Evolutionary conservation across 768 basidiomycete species (phyloP), one percentile per base, ranked within the genome.

Genomic region (Rhizopogon salebrosus): DNA sequence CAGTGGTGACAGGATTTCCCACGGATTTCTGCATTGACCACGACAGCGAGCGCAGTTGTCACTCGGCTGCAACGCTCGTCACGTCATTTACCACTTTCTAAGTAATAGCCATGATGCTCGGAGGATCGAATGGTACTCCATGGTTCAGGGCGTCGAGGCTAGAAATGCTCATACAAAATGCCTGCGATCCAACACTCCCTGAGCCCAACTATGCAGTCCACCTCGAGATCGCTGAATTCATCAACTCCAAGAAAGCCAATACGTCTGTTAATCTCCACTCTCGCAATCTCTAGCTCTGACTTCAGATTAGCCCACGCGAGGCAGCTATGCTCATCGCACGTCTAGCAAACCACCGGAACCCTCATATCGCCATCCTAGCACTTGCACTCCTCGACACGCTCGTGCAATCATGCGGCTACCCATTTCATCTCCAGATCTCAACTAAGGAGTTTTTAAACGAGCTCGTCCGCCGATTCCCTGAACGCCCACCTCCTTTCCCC

Each of bases 401-500:
- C 46, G 88, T 98, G 41, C 89, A 94, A 65, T 87, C 89, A 37
- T 98, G 95, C 66, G 97, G 97, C 68, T 99, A 99, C 71, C 86
- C 95, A 0, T 89, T 99, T 53, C 97, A 98, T 66, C 85, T 99
- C 22, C 97, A 99, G 69, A 89, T 98, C 61, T 78, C 89, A 16
- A 98, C 95, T 38, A 98, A 99, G 65, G 97, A 98, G 64, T 99
- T 98, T 66, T 77, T 98, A 16, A 99, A 99, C 71, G 97, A 98
- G 66, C 86, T 99, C 66, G 97, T 99, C 23, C 85, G 95, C 45
- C 84, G 95, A 60, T 98, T 99, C 68, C 97, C 97, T 6, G 97
- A 99, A 71, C 84, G 95, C 41, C 97, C 97, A 3, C 95, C 97
- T 0, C 89, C 92, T 1, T 93, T 95, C 66, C 92, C 92, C 0